Evolutionary conservation across 202 grass and related monocot species (phyloP).

Genomic region (Hordeum pubiflorum): DNA sequence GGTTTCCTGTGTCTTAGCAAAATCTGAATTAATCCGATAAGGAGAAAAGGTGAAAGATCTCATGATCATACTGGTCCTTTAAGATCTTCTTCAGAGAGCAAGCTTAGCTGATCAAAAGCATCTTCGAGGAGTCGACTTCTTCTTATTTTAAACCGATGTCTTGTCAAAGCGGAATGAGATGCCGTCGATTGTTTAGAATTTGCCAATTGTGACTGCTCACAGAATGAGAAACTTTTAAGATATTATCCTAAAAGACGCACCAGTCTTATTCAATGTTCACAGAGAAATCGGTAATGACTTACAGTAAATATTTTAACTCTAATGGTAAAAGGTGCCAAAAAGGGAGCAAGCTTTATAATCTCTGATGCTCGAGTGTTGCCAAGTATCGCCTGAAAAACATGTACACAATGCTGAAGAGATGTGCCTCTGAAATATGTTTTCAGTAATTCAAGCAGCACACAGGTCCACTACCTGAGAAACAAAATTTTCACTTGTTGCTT

Average conservation of each 20-base stretch:
- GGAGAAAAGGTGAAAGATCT: constrained; percentile 10
- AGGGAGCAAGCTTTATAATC: constrained; percentile 88
- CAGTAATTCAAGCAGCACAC: constrained; percentile 27
- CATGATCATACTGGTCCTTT: constrained; percentile 65
- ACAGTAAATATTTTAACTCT: constrained; percentile 95
- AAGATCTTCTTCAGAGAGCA: constrained; percentile 84
- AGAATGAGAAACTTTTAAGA: constrained; percentile 21
- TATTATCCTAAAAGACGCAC: constrained; percentile 23
- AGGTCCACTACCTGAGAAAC: constrained; percentile 65
- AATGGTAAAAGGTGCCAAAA: constrained; percentile 86
- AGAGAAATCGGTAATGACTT: constrained; percentile 23
- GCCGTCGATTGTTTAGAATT: constrained; percentile 59
- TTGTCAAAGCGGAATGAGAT: constrained; percentile 56
- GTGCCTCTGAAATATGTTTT: constrained; percentile 11
- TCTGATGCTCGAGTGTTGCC: constrained; percentile 87
- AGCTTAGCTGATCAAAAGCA: constrained; percentile 76
- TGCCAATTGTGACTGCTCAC: constrained; percentile 54
- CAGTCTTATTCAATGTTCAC: neutral
- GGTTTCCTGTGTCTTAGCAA: neutral
- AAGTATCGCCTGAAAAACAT: constrained; percentile 59
- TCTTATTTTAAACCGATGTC: constrained; percentile 88
- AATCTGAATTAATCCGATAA: constrained; percentile 18
- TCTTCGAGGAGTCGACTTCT: constrained; percentile 93
- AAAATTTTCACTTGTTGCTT: constrained; percentile 97
- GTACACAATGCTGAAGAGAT: constrained; percentile 15